Base-by-base conservation (phyloP, 2,329 filamentous ascomycete species). In the Aspergillus hiratsukae region DNA sequence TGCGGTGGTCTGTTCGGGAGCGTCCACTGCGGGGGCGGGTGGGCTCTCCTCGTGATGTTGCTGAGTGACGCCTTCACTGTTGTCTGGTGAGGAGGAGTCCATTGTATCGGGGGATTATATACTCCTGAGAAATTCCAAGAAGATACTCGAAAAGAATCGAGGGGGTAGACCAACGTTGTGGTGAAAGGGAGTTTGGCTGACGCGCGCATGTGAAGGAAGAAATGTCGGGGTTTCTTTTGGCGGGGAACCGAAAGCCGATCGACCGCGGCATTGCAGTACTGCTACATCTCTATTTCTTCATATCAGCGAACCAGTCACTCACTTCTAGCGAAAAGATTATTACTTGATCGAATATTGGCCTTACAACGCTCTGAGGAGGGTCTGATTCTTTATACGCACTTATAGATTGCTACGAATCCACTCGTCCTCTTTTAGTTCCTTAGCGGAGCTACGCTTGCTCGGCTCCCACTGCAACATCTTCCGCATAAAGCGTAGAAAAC, bases 401-500 rank as follows among this genome's bases (percentile, higher is more conserved):
- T 11, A 35, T 35, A 14, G 6, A 35, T 35, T 17, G 11, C 17
- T 35, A 5, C 31, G 14, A 17, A 17, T n/a, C 68, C 67, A 72
- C 41, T 73, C 65, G 37, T 73, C 66, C 28, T 66, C 41, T 41
- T 28, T 55, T 23, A 71, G 56, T 41, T 70, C 66, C 56, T 52
- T 65, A 19, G 68, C 69, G 45, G 70, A 70, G 43, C 66, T 69
- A 45, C 67, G 65, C 49, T 66, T 68, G 1, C 29, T 54, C 0
- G 66, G 69, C 51, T 70, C 65, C 73, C 73, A 76, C 49, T 69
- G 67, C 50, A 76, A 48, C 66, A 75, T 76, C 52, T 71, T 75
- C 7, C 65, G 64, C 52, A 75, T 62, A 7, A 75, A 53, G 1
- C 57, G 54, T 7, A 76, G 43, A 58, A 76, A 72, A 3, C 9